Base-by-base conservation (phyloP, 768 basidiomycete genomes). In the Serendipita sp. region DNA sequence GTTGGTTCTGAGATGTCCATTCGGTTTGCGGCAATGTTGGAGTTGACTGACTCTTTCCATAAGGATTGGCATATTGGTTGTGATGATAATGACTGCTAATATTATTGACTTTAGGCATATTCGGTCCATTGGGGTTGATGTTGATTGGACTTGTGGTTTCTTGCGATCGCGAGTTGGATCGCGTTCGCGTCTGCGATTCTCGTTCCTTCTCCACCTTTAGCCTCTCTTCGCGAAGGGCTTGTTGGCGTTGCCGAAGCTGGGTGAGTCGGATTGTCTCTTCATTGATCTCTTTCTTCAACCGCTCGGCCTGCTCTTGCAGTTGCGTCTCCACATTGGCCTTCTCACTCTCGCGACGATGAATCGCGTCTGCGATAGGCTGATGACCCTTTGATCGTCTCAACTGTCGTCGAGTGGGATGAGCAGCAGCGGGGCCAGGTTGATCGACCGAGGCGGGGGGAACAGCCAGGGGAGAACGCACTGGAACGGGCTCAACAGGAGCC, bases 231-330 rank as follows among this genome's bases (percentile, higher is more conserved):
- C 53, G 53, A n/a, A 58, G 4, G 3, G 53, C 53, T 34, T 58
- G 4, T n/a, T 58, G 53, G 5, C n/a, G 11, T 26, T 58, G 53
- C 11, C 53, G 53, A n/a, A 58, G 20, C 24, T 31, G 31, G 24
- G 53, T 58, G 31, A 58, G 53, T 31, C 53, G n/a, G 53, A 58
- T 58, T n/a, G 53, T 58, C n/a, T 58, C 53, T 58, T 58, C 22
- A 58, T 58, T 33, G 53, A 58, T 58, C 53, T 58, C 53, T 7
- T 58, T 58, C 53, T 58, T 58, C n/a, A 58, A 28, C 31, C 28
- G 3, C 11, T 20, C 31, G 3, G 22, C 17, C 31, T 58, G 22
- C 24, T 58, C 31, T n/a, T 28, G 53, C n/a, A 58, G 53, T n/a
- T 20, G 17, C 9, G 7, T 17, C 7, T 20, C n/a, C 9, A 7